phyloP scores from a whole-genome alignment of 257 asterid species.

The Nicotiana attenuata region DNA sequence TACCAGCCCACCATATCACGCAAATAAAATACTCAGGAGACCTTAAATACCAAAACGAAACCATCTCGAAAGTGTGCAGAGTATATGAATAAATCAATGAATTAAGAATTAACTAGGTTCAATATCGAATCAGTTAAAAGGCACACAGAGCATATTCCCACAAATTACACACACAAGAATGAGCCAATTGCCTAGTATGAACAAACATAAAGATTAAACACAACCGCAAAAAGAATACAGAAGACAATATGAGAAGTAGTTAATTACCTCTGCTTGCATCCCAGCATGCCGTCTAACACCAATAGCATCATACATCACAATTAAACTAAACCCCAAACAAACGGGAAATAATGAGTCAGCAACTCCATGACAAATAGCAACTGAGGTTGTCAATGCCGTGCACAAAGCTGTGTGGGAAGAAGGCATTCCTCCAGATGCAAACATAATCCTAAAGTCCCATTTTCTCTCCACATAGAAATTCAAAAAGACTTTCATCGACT shows the following conservation, averaged over 20 bases:
- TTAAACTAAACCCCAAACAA: constrained; percentile 79
- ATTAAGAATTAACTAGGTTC: background rate
- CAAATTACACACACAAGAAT: background rate
- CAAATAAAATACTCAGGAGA: background rate
- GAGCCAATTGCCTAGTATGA: too few relatives aligned
- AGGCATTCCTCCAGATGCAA: constrained; percentile 87
- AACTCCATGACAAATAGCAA: constrained; percentile 81
- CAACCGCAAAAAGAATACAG: background rate
- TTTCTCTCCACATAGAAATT: constrained; percentile 73
- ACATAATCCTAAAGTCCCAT: constrained; percentile 76
- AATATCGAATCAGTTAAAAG: background rate
- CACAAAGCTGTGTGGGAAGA: constrained; percentile 92
- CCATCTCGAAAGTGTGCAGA: background rate
- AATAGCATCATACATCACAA: constrained; percentile 91
- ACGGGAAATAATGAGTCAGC: constrained; percentile 87
- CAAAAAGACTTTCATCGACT: constrained; percentile 67
- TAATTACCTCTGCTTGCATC: constrained; percentile 77
- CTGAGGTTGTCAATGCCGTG: constrained; percentile 82
- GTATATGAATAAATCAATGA: background rate
- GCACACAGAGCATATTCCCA: background rate
- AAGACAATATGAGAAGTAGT: background rate
- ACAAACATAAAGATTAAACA: background rate
- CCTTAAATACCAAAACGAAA: background rate
- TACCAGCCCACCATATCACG: background rate
- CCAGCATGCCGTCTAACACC: constrained; percentile 93